Conservation (phyloP, 2,329 filamentous ascomycete genomes). For the Aspergillus neoniger region DNA sequence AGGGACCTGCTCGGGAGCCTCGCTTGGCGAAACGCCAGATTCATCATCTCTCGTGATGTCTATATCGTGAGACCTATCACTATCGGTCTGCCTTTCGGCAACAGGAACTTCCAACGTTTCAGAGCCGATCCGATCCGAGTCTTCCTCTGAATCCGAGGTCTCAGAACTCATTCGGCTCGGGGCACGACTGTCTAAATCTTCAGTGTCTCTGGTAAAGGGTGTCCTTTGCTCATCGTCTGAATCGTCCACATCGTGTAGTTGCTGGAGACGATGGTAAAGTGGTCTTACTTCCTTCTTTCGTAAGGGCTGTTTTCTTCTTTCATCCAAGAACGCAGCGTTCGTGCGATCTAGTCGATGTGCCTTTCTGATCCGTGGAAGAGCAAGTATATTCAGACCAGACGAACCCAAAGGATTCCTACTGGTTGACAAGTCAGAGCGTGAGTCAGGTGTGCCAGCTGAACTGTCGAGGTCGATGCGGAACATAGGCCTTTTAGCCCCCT, state of each 20-base stretch:
- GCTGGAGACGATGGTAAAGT: slow-evolving; percentile 76
- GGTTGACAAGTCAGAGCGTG: slow-evolving; percentile 43
- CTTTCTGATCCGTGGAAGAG: slow-evolving; percentile 76
- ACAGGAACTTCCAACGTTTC: slow-evolving; percentile 25
- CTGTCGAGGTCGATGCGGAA: slow-evolving; percentile 61
- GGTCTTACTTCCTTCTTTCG: slow-evolving; percentile 69
- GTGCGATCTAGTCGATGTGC: slow-evolving; percentile 58
- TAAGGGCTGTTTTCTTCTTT: slow-evolving; percentile 59
- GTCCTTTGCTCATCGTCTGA: slow-evolving; percentile 79
- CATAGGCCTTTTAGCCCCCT: slow-evolving; percentile 59
- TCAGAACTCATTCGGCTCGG: slow-evolving; percentile 67
- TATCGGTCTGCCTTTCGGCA: slow-evolving; percentile 17
- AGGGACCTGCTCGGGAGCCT: slow-evolving; percentile 33
- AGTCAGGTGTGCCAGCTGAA: slow-evolving; percentile 64
- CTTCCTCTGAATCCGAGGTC: slow-evolving; percentile 53
- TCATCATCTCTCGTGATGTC: slow-evolving; percentile 20
- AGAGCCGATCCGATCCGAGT: slow-evolving; percentile 42
- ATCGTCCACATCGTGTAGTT: slow-evolving; percentile 75
- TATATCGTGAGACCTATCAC: slow-evolving; percentile 15
- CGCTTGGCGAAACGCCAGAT: slow-evolving; percentile 27
- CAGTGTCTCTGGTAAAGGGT: slow-evolving; percentile 72
- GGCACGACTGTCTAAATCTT: slow-evolving; percentile 80
- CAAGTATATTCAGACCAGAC: slow-evolving; percentile 58
- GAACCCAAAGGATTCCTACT: slow-evolving; percentile 41
- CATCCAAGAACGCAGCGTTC: slow-evolving; percentile 68